These are phyloP conservation scores for Fusarium brevicatenulatum DNA, from an alignment of 2,329 filamentous ascomycete species.

Conservation along the genomic window DNA sequence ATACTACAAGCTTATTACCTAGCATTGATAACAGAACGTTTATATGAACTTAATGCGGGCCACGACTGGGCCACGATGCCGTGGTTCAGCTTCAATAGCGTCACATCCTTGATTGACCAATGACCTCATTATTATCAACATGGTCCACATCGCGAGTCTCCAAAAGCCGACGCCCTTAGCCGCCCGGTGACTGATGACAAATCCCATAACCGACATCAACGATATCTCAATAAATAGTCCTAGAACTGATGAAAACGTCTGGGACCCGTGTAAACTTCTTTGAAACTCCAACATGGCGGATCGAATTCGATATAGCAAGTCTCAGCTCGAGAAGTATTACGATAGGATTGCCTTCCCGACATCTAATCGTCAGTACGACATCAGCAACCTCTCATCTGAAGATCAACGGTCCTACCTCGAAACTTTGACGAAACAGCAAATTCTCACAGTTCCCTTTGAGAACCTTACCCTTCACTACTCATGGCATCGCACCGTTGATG, in stretches of 20 bases:
- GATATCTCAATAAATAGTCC: too few species aligned
- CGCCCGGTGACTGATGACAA: neutral
- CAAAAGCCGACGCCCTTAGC: neutral
- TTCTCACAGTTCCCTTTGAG: conserved; percentile 14
- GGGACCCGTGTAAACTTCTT: too few species aligned
- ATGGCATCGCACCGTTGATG: conserved; percentile 8
- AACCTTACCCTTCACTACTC: conserved; percentile 29
- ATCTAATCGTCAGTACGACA: neutral
- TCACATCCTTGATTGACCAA: neutral
- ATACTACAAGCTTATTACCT: neutral
- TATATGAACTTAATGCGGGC: too few species aligned
- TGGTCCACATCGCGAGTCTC: neutral
- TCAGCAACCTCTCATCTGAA: neutral
- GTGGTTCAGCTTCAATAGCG: neutral
- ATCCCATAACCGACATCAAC: neutral
- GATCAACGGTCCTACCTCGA: neutral
- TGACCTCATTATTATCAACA: neutral
- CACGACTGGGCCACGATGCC: neutral
- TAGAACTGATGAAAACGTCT: too few species aligned
- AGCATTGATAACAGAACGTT: too few species aligned
- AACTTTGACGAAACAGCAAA: neutral
- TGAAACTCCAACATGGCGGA: conserved; percentile 1
- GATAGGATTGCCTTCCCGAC: conserved; percentile 2
- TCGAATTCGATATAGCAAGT: neutral
- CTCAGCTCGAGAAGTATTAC: conserved; percentile 13